Percentiles rank a stretch among this genome's conserved stretches.
phyloP scores from a whole-genome alignment of 257 asterid species.

The Solanum habrochaites region DNA sequence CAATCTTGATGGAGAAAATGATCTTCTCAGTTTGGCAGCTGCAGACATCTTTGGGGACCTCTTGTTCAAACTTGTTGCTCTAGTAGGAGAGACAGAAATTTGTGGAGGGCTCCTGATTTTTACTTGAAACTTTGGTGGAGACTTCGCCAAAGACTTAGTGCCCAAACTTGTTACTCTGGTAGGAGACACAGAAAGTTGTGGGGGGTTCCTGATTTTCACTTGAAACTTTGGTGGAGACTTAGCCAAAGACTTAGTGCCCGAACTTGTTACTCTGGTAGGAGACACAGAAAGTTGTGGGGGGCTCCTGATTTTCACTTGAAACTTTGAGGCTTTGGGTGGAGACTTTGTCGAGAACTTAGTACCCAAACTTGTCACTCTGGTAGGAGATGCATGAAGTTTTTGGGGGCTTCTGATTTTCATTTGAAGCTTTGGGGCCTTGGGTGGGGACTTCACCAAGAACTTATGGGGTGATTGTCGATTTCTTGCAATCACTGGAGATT shows the following conservation, averaged over 20 bases:
- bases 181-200: constrained; percentile 28
- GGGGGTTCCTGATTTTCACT: constrained; percentile 47
- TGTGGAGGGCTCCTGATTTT: constrained; percentile 46
- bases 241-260: constrained; percentile 20
- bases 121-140: constrained; percentile 38
- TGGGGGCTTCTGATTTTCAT: constrained; percentile 42
- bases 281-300: constrained; percentile 30
- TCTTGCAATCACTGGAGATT: constrained; percentile 45
- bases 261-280: constrained; percentile 5
- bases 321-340: constrained; percentile 33
- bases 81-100: constrained; percentile 23
- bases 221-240: constrained; percentile 49
- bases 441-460: constrained; percentile 72
- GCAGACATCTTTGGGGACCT: constrained; percentile 31
- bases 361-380: background rate
- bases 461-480: constrained; percentile 54
- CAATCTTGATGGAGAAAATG: constrained; percentile 60
- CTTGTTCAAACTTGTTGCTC: constrained; percentile 7
- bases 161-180: background rate
- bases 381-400: constrained; percentile 21
- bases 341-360: constrained; percentile 65
- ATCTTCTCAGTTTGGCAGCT: constrained; percentile 45
- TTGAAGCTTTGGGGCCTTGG: constrained; percentile 21
- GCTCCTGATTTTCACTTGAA: constrained; percentile 39
- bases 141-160: constrained; percentile 32